These are phyloP conservation scores for Bodo saltans DNA, from an alignment of 78 protist genomes.

Conservation along the genomic window DNA sequence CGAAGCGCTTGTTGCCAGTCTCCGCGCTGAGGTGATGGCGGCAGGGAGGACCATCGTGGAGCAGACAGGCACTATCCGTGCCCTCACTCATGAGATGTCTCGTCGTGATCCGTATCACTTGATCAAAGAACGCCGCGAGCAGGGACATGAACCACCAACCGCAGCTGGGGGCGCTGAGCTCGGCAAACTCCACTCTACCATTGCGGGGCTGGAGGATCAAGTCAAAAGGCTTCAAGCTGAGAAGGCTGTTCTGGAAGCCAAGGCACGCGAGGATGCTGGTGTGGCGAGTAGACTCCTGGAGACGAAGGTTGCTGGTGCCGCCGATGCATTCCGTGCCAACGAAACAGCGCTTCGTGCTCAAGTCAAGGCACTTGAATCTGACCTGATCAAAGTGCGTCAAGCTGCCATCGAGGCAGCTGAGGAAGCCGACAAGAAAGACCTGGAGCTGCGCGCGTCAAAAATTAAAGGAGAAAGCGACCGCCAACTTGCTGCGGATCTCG, in stretches of 20 bases:
- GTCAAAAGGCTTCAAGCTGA: not conserved
- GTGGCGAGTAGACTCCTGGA: not conserved
- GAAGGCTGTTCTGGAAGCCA: not conserved
- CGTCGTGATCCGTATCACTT: not conserved
- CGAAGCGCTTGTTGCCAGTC: not conserved
- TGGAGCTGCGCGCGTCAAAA: no score
- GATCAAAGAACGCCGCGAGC: not conserved
- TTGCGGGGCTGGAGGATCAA: not conserved
- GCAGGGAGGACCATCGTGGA: not conserved
- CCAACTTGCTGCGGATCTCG: no score
- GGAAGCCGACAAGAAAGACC: no score
- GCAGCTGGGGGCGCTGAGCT: not conserved
- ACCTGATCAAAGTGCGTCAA: no score
- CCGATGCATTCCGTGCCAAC: no score
- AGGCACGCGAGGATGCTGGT: not conserved
- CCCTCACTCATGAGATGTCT: not conserved
- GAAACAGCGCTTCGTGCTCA: no score
- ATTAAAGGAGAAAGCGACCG: no score
- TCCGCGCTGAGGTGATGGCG: not conserved
- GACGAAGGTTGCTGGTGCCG: not conserved
- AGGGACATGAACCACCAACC: not conserved
- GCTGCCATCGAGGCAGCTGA: no score
- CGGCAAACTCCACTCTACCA: not conserved
- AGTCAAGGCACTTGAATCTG: no score
- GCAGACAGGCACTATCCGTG: not conserved